Evolutionary conservation across 129 eudicot species (phyloP).

Genomic region (Chrysanthemum seticuspe): DNA sequence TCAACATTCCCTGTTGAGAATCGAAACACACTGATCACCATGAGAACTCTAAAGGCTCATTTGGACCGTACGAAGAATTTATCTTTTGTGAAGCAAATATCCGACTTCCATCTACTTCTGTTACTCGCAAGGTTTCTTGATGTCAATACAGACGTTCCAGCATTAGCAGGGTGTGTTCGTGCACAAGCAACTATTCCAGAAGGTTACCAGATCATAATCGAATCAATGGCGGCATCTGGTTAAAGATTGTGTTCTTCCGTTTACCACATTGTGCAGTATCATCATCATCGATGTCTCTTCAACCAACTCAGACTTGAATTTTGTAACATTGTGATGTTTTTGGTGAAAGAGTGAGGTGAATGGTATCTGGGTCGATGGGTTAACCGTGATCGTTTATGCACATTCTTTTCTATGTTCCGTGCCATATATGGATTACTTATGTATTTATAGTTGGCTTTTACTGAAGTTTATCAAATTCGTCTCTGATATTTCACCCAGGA

Average conservation of each 20-base stretch:
- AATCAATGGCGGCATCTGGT: conserved; percentile 77
- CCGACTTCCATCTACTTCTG: conserved; percentile 88
- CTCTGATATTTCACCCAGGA: neutral
- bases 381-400: conserved; percentile 28
- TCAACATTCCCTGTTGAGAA: conserved; percentile 86
- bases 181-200: conserved; percentile 68
- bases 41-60: conserved; percentile 75
- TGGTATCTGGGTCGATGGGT: conserved; percentile 6
- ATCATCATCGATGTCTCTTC: conserved; percentile 11
- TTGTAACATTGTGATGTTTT: neutral
- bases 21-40: conserved; percentile 49
- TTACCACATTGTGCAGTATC: conserved; percentile 24
- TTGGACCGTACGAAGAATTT: conserved; percentile 65
- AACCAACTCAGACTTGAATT: neutral
- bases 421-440: conserved; percentile 13
- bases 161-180: conserved; percentile 70
- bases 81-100: conserved; percentile 78
- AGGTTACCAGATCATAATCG: conserved; percentile 88
- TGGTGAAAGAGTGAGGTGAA: conserved; percentile 1
- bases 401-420: conserved; percentile 34
- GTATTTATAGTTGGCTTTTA: conserved; percentile 25
- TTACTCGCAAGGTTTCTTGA: conserved; percentile 70
- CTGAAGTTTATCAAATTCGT: conserved; percentile 9
- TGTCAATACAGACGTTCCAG: conserved; percentile 81
- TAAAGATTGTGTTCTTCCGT: conserved; percentile 13